phyloP scores from a whole-genome alignment of 2,329 filamentous ascomycete species.

The Fusarium humuli region DNA sequence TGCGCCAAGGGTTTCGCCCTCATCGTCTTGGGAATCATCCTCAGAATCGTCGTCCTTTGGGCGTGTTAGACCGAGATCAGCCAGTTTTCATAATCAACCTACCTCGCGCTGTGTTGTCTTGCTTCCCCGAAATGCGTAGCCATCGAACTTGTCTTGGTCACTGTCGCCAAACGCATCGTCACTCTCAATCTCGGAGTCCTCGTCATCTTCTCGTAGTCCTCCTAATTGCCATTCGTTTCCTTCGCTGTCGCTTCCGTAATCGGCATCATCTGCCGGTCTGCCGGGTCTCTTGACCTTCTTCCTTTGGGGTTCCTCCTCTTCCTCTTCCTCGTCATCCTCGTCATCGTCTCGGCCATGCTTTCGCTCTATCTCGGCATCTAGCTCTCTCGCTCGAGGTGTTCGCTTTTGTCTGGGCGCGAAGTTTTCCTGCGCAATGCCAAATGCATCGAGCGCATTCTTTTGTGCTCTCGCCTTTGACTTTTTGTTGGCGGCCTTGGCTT shows the following conservation, averaged over 20 bases:
- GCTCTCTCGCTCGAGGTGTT: constrained; percentile 63
- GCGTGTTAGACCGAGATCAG: constrained; percentile 13
- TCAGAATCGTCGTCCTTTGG: constrained; percentile 68
- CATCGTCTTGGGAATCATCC: constrained; percentile 63
- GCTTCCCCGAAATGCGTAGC: constrained; percentile 69
- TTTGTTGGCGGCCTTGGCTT: constrained; percentile 49
- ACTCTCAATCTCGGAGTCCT: constrained; percentile 73
- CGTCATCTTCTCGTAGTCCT: constrained; percentile 64
- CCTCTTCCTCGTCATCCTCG: constrained; percentile 62
- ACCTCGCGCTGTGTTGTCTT: constrained; percentile 52
- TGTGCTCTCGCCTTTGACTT: constrained; percentile 63
- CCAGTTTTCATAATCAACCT: background rate
- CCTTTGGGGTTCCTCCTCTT: constrained; percentile 57
- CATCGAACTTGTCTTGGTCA: constrained; percentile 86
- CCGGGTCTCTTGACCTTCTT: constrained; percentile 58
- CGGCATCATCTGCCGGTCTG: constrained; percentile 61
- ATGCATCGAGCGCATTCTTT: constrained; percentile 67
- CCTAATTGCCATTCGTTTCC: constrained; percentile 89
- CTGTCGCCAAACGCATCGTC: constrained; percentile 89
- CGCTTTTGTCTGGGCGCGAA: constrained; percentile 60
- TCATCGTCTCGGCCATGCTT: constrained; percentile 60
- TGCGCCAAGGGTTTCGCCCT: constrained; percentile 68
- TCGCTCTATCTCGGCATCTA: constrained; percentile 60
- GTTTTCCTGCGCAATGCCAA: constrained; percentile 67
- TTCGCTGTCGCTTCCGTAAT: constrained; percentile 85